These are phyloP conservation scores for Ricinus communis DNA, from an alignment of 345 rosid genomes.

Conservation along the genomic window DNA sequence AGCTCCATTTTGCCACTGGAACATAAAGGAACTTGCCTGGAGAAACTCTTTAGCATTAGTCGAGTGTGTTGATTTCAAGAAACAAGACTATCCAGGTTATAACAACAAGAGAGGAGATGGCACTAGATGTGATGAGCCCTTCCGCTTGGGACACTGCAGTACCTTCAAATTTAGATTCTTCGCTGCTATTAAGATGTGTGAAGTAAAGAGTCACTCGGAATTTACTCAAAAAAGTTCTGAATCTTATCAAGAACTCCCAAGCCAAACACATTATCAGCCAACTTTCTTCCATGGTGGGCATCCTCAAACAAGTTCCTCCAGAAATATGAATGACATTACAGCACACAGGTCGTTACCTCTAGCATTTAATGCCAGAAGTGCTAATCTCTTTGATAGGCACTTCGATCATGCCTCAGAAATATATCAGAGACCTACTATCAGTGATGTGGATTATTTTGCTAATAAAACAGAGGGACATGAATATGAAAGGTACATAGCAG, in stretches of 20 bases:
- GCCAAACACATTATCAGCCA: not conserved
- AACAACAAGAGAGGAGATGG: slow-evolving; percentile 54
- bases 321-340: not conserved
- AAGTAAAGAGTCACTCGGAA: not conserved
- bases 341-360: not conserved
- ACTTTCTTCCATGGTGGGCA: not conserved
- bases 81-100: slow-evolving; percentile 47
- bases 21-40: slow-evolving; percentile 50
- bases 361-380: not conserved
- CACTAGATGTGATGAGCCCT: slow-evolving; percentile 43
- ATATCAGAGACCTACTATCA: not conserved
- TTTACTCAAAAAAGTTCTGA: not conserved
- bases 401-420: slow-evolving; percentile 1
- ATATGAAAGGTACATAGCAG: not conserved
- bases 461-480: too few species aligned
- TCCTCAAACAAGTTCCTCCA: not conserved
- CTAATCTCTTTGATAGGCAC: not conserved
- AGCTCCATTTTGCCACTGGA: slow-evolving; percentile 50
- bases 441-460: too few species aligned
- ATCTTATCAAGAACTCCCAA: not conserved
- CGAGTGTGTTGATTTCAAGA: slow-evolving; percentile 30
- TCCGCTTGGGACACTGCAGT: slow-evolving; percentile 47
- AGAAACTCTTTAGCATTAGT: slow-evolving; percentile 30
- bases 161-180: slow-evolving; percentile 48
- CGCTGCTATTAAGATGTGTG: slow-evolving; percentile 6